Conservation (phyloP, 139 green algal genomes). For the Edaphochlamys debaryana region DNA sequence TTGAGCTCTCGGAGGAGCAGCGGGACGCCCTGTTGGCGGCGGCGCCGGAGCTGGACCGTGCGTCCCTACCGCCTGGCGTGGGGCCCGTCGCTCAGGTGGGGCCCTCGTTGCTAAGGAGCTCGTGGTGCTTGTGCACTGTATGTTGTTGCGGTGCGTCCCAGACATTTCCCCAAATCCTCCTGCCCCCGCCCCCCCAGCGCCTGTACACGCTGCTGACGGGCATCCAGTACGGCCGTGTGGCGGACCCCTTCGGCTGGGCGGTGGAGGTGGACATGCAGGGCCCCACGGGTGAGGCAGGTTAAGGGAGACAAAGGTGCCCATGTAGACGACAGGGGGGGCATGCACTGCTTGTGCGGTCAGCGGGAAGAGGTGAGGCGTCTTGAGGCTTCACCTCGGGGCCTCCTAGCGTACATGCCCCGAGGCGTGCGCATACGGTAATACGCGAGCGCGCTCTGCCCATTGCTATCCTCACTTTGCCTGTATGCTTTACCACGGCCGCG, state of each 20-base stretch:
- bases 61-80: slow-evolving; percentile 22
- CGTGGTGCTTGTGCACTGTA: too few species aligned
- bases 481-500: too few species aligned
- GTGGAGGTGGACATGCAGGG: slow-evolving; percentile 15
- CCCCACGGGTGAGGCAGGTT: not conserved
- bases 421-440: not conserved
- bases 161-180: too few species aligned
- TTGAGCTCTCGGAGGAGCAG: slow-evolving; percentile 1
- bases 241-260: slow-evolving; percentile 84
- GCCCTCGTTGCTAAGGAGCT: too few species aligned
- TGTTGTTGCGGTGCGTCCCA: too few species aligned
- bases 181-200: too few species aligned
- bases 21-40: not conserved
- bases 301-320: too few species aligned
- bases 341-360: not conserved
- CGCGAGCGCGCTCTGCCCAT: not conserved
- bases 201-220: slow-evolving; percentile 88
- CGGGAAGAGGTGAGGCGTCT: not conserved
- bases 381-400: too few species aligned
- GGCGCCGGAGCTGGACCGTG: not conserved
- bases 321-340: too few species aligned
- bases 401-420: too few species aligned
- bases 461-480: too few species aligned
- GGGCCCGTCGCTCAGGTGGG: slow-evolving; percentile 35
- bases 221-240: slow-evolving; percentile 76